Evolutionary conservation across 2,329 filamentous ascomycete genomes (phyloP), one percentile per base, ranked within the genome.

Genomic region (Aureobasidium melanogenum): DNA sequence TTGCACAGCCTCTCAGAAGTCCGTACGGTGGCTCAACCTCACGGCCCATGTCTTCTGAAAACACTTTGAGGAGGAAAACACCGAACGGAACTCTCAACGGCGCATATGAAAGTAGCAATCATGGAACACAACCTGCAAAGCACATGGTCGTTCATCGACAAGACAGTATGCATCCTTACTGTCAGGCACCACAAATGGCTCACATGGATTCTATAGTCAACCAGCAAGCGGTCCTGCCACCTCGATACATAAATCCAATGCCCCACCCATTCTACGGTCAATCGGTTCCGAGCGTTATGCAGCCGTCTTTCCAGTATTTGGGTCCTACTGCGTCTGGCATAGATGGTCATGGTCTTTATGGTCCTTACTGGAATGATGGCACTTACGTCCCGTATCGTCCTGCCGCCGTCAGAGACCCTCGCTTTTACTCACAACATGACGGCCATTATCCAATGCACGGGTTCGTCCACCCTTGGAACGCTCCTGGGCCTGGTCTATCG

Each of bases 81-180:
- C 94, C 93, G 5, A 93, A 87, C 69, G 94, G 93, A n/a, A 96
- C 91, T 39, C 82, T 97, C 64, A 88, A 93, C 66, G 91, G 89
- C 59, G 91, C 91, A 12, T 97, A 96, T 70, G 92, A 97, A 79
- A 91, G 89, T 34, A 89, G 89, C 5, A 66, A 65, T 12, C 68
- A 70, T 39, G 66, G 67, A 22, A 34, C 63, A 19, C 66, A 67
- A 32, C 65, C 69, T 34, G 85, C 87, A 1, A 97, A 97, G 75
- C 91, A 96, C 71, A 84, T 96, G 71, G 80, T 94, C 22, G 78
- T 96, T 30, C 86, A 89, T 26, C 47, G 52, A 9, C 47, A 59
- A 22, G 47, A 56, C 26, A 24, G 44, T 10, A 46, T 32, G 15
- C 51, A 58, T 8, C 22, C 26, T 22, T 60, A 51, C 36, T 39